Evolutionary conservation across 257 asterid genomes (phyloP).

Genomic region (Jacaranda mimosifolia): DNA sequence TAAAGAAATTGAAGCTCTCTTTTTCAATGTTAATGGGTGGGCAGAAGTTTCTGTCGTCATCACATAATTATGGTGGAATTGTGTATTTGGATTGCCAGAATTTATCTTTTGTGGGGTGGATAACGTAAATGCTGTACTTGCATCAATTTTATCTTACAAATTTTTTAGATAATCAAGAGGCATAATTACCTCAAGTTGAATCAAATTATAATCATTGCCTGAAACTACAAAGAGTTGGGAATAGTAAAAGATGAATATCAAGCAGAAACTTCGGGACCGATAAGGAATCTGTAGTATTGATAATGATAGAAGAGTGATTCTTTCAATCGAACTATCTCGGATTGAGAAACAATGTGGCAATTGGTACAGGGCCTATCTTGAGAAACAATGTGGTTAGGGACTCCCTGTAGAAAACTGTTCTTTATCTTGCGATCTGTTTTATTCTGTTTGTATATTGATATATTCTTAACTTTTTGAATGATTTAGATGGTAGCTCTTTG

Average conservation of each 20-base stretch:
- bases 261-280: background rate
- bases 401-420: background rate
- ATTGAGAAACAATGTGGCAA: no score
- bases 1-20: background rate
- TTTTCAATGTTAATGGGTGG: conserved; percentile 13
- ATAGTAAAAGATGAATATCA: background rate
- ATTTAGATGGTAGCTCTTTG: background rate
- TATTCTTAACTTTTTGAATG: background rate
- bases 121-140: background rate
- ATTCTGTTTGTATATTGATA: no score
- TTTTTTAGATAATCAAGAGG: background rate
- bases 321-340: no score
- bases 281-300: background rate
- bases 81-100: background rate
- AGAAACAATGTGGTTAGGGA: no score
- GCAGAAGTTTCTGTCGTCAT: conserved; percentile 7
- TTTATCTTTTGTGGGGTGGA: background rate
- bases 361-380: no score
- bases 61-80: conserved; percentile 1
- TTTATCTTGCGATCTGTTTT: background rate
- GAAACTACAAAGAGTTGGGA: background rate
- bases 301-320: background rate
- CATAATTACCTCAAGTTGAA: background rate
- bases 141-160: background rate
- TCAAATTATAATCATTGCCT: background rate